Evolutionary conservation across 1,284 basidiomycete species (phyloP).

Genomic region (Waitea zeae): DNA sequence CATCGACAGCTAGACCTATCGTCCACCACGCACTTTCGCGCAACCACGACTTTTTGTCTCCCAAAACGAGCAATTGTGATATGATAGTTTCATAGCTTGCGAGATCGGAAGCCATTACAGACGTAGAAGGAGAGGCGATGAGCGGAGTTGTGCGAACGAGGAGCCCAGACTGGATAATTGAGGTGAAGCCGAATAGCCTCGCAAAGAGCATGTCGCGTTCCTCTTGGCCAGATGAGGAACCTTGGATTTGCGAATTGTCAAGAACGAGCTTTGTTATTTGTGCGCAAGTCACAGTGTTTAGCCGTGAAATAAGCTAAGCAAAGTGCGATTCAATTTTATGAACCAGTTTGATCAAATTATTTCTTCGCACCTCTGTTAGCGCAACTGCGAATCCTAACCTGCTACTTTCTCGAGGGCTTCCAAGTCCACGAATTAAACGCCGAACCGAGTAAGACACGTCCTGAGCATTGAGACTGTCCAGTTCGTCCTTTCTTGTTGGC

Average conservation of each 20-base stretch:
- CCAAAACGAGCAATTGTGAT: slow-evolving; percentile 48
- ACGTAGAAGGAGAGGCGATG: slow-evolving; percentile 31
- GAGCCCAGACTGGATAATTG: slow-evolving; percentile 69
- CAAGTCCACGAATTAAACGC: slow-evolving; percentile 72
- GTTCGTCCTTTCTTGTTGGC: slow-evolving; percentile 18
- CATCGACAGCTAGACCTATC: slow-evolving; percentile 45
- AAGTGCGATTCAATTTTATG: slow-evolving; percentile 3
- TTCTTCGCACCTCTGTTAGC: slow-evolving; percentile 67
- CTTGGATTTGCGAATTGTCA: slow-evolving; percentile 49
- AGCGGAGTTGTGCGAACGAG: slow-evolving; percentile 44
- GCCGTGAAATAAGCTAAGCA: slow-evolving; percentile 61
- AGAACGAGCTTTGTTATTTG: slow-evolving; percentile 63
- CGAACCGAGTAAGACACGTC: slow-evolving; percentile 85
- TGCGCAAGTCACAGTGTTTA: slow-evolving; percentile 62
- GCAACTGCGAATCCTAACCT: slow-evolving; percentile 91
- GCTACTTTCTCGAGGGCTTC: slow-evolving; percentile 85
- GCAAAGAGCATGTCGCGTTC: slow-evolving; percentile 89
- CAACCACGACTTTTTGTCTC: slow-evolving; percentile 81
- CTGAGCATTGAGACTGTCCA: slow-evolving; percentile 58
- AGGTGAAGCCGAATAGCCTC: slow-evolving; percentile 77
- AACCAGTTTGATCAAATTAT: neutral
- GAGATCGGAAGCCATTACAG: slow-evolving; percentile 33
- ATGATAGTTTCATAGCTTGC: slow-evolving; percentile 50
- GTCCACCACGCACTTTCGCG: slow-evolving; percentile 87
- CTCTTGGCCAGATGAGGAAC: slow-evolving; percentile 76